These are phyloP conservation scores for Platanthera zijinensis DNA, from an alignment of 106 monocot species.

Conservation along the genomic window DNA sequence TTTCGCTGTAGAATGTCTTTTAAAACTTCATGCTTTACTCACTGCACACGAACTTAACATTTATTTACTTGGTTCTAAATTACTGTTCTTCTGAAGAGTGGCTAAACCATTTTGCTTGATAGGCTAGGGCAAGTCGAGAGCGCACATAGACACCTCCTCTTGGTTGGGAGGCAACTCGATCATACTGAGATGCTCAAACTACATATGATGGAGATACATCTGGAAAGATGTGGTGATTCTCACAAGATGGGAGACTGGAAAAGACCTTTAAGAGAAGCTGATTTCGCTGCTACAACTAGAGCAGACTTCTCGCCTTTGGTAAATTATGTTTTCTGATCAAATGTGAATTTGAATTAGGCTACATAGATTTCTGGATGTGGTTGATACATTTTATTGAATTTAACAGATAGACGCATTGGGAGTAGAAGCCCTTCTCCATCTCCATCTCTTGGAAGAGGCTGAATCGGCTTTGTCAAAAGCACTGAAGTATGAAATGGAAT, in stretches of 20 bases:
- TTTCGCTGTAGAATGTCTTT: too few relatives aligned
- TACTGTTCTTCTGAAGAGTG: not conserved
- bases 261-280: constrained; percentile 34
- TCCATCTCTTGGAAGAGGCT: constrained; percentile 43
- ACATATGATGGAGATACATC: constrained; percentile 25
- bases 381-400: not conserved
- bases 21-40: not conserved
- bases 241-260: constrained; percentile 37
- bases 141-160: constrained; percentile 27
- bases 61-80: not conserved
- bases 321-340: not conserved
- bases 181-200: constrained; percentile 28
- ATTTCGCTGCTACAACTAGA: constrained; percentile 35
- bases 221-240: constrained; percentile 16
- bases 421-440: constrained; percentile 44
- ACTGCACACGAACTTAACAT: not conserved
- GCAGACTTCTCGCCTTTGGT: constrained; percentile 41
- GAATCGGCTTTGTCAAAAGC: constrained; percentile 25
- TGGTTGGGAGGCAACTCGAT: constrained; percentile 16
- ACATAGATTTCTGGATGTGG: not conserved
- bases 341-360: not conserved
- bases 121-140: constrained; percentile 45
- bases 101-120: constrained; percentile 1
- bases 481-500: constrained; percentile 7
- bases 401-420: constrained; percentile 31